Evolutionary conservation across 2,329 filamentous ascomycete species (phyloP), one percentile per base, ranked within the genome.

Genomic region (Ascochyta clinopodiicola): DNA sequence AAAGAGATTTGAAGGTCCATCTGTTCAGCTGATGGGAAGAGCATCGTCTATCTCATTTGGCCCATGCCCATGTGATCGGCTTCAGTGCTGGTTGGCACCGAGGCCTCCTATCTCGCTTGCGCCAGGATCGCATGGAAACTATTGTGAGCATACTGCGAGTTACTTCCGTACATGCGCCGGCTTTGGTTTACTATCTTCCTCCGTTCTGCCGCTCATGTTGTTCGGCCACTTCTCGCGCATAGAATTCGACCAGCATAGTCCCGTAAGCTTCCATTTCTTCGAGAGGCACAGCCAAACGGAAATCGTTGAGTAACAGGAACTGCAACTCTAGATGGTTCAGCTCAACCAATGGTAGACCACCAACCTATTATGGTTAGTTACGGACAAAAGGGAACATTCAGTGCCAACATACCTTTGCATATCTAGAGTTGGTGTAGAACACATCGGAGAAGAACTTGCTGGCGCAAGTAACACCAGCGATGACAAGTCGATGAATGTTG

Each of bases 381-480:
- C 12, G n/a, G 22, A 13, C 29, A 19, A 15, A 9, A 35, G 9
- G 21, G 0, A 12, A n/a, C 10, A 9, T 1, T n/a, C 22, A 15
- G 12, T 15, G 32, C 4, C 40, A 31, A 79, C 82, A 61, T 82
- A 96, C 95, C 90, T 98, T 99, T 57, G 95, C 95, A 75, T 99
- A 99, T 87, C 95, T 86, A 51, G 95, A 98, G 77, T 99, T 99
- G 9, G 95, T 99, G 75, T 98, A 99, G 70, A 99, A 99, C 36
- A 98, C 94, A 78, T 99, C 87, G 5, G 94, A 98, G 78, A 99
- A 99, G 82, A 98, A 99, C 77, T 99, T 99, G 85, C 94, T 98
- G 5, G 95, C 93, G 77, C 95, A 98, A 3, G 95, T 99, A 39
- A 99, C 95, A 32, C 94, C 95, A 2, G 95, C 92, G 73, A 99